Evolutionary conservation across 306 rosid species (phyloP).

Genomic region (Lotus japonicus): DNA sequence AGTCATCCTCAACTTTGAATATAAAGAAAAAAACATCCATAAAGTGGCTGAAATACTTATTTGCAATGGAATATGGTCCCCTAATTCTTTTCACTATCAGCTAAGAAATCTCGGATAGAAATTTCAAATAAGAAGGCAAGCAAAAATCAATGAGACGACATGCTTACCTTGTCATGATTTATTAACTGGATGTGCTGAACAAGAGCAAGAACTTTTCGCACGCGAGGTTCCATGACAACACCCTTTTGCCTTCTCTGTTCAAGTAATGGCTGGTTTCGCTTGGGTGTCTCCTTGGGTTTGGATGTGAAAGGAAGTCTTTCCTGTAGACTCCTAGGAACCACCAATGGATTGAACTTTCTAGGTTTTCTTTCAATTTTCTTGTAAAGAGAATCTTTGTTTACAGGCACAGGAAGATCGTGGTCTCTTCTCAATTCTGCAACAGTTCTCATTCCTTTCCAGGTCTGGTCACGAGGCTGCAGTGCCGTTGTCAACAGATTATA

Average conservation of each 20-base stretch:
- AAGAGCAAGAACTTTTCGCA: conserved; percentile 56
- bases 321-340: conserved; percentile 68
- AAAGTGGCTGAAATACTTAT: neutral
- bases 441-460: conserved; percentile 94
- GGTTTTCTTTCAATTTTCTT: conserved; percentile 76
- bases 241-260: conserved; percentile 71
- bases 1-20: neutral
- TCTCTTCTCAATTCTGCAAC: conserved; percentile 87
- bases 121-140: neutral
- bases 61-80: neutral
- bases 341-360: conserved; percentile 77
- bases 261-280: conserved; percentile 37
- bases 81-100: neutral
- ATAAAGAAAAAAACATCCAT: neutral
- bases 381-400: conserved; percentile 86
- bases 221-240: conserved; percentile 65
- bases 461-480: conserved; percentile 69
- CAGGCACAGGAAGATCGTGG: conserved; percentile 55
- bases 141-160: neutral
- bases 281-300: conserved; percentile 60
- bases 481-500: conserved; percentile 82
- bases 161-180: conserved; percentile 52
- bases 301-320: conserved; percentile 66
- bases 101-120: neutral
- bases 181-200: conserved; percentile 62